Evolutionary conservation across 2,329 filamentous ascomycete genomes (phyloP), one percentile per base, ranked within the genome.

Genomic region (Exophiala alcalophila): DNA sequence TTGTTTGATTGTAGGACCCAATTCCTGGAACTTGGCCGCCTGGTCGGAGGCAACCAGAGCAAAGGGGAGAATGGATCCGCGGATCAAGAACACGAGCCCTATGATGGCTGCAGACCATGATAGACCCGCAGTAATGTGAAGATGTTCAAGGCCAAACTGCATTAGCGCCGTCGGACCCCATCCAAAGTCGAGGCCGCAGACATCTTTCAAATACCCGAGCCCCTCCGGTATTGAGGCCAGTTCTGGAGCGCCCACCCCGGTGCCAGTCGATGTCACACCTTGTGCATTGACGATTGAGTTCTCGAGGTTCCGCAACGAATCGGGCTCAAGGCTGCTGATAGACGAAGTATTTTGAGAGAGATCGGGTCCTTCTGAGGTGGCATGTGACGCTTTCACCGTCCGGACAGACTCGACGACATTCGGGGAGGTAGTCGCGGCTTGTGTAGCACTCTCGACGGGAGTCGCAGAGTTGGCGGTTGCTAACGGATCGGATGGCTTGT

Each of bases 61-160:
- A 53, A 79, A 80, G 10, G 86, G 77, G 47, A 83, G 80, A 57
- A 91, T 71, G 53, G 92, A 71, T 6, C 74, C 45, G 49, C 91
- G 86, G 47, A 90, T 67, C 5, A 80, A 45, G 1, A 89, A 23
- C 23, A 84, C 81, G 0, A 83, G 77, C 4, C 74, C 64, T 30
- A 83, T 65, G 56, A 96, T 84, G 47, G 85, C 79, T 2, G 71
- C 81, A 73, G 86, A 89, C 92, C 92, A 97, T 9, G 88, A 86
- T 41, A 87, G 66, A 24, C 84, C 87, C 5, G 61, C 69, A 56
- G 76, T 83, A 49, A 96, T 72, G 66, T 98, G 88, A 27, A 94
- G 61, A 61, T 91, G 81, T 70, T 98, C 92, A 8, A 97, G 68
- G 2, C 78, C 15, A 73, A 76, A 90, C 67, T 96, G 76, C 64